Percentiles rank a stretch among this genome's conserved stretches.
These are phyloP conservation scores for Shiraia sp. DNA, from an alignment of 2,329 filamentous ascomycete species.

Conservation along the genomic window DNA sequence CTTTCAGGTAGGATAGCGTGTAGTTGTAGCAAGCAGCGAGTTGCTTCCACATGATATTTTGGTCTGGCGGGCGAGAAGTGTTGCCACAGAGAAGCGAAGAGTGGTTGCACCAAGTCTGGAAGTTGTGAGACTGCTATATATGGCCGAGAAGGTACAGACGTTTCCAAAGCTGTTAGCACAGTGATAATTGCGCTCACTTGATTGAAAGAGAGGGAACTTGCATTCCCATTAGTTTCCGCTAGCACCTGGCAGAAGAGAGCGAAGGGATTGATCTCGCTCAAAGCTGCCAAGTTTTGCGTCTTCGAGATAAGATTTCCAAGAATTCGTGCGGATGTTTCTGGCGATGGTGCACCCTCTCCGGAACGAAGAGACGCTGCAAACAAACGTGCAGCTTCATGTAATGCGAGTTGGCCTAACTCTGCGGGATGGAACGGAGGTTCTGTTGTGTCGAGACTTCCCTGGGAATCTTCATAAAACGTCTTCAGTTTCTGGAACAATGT, in stretches of 20 bases:
- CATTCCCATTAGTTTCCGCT: constrained; percentile 1
- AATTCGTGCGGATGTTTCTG: constrained; percentile 38
- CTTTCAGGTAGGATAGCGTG: constrained; percentile 71
- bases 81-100: constrained; percentile 76
- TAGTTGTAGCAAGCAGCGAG: constrained; percentile 82
- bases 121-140: constrained; percentile 51
- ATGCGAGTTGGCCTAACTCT: constrained; percentile 31
- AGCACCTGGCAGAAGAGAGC: constrained; percentile 28
- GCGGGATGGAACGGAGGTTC: constrained; percentile 32
- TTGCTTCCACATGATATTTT: constrained; percentile 93
- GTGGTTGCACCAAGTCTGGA: constrained; percentile 65
- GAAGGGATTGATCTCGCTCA: constrained; percentile 33
- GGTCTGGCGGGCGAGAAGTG: constrained; percentile 81
- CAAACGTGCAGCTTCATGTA: constrained; percentile 36
- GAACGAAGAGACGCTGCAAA: constrained; percentile 28
- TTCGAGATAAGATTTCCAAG: constrained; percentile 41
- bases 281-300: constrained; percentile 24
- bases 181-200: constrained; percentile 37
- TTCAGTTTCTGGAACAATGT: constrained; percentile 24
- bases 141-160: constrained; percentile 22
- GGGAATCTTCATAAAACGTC: constrained; percentile 42
- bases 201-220: constrained; percentile 24
- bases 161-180: constrained; percentile 40
- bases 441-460: constrained; percentile 38
- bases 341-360: constrained; percentile 8